These are phyloP conservation scores for Suillus placidus DNA, from an alignment of 768 basidiomycete species.

Conservation along the genomic window DNA sequence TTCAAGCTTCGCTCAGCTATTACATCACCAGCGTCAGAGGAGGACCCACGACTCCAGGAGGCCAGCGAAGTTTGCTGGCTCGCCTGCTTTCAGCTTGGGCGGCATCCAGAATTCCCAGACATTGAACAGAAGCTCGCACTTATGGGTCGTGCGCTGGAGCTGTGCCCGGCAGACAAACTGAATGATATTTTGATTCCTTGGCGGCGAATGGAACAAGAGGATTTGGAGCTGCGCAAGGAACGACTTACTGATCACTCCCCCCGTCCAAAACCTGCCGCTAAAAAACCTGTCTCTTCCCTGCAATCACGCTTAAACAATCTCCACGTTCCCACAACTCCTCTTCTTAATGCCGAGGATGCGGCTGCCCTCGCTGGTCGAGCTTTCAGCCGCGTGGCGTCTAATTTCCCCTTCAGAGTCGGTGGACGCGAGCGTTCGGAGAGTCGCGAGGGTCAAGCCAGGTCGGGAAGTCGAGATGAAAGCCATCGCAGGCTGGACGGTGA, in stretches of 20 bases:
- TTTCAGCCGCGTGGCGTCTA: conserved; percentile 76
- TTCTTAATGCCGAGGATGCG: conserved; percentile 75
- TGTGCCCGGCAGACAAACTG: conserved; percentile 83
- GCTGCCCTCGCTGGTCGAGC: conserved; percentile 79
- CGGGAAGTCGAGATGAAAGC: conserved; percentile 43
- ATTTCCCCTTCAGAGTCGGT: conserved; percentile 69
- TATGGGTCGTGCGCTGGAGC: conserved; percentile 78
- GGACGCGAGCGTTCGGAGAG: conserved; percentile 35
- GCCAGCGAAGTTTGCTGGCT: conserved; percentile 89
- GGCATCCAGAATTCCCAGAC: conserved; percentile 76
- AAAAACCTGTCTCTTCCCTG: conserved; percentile 53
- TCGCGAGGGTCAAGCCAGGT: conserved; percentile 24
- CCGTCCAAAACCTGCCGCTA: conserved; percentile 24
- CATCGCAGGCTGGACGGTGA: conserved; percentile 50
- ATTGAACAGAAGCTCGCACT: conserved; percentile 66
- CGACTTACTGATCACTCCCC: conserved; percentile 32
- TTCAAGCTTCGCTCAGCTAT: conserved; percentile 45
- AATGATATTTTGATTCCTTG: conserved; percentile 78
- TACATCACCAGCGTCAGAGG: conserved; percentile 31
- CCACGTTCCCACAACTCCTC: conserved; percentile 67
- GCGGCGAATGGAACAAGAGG: conserved; percentile 73
- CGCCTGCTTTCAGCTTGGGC: conserved; percentile 84
- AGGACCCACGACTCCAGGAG: conserved; percentile 52
- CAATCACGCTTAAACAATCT: conserved; percentile 65
- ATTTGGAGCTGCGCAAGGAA: conserved; percentile 53